Base-by-base conservation (phyloP, 2,329 filamentous ascomycete genomes). In the Chrysoporthe austroafricana region DNA sequence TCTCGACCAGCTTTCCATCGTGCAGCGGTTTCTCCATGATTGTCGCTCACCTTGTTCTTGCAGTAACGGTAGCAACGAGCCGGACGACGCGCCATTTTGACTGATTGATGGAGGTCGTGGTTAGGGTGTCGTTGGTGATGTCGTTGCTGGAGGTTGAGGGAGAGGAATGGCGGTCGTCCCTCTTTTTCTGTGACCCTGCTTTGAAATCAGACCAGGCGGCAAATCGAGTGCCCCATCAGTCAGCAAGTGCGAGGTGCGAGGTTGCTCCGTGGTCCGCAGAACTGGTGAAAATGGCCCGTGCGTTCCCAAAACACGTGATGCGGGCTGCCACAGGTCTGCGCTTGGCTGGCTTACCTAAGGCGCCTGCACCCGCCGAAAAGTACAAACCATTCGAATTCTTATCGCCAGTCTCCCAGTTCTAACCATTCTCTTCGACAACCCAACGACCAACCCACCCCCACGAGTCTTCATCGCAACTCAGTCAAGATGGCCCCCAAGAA, bases 21-120 rank as follows among this genome's bases (percentile, higher is more conserved):
- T 34, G 50, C 36, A 44, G 26, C n/a, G 50, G 32, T 34, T 58
- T 56, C 39, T 39, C 43, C 50, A 18, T 63, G 63, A 56, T 62
- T 72, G 50, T 60, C 34, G 84, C 91, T 85, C 82, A 97, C 94
- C 94, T 97, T 97, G 91, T 98, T 99, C 93, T 99, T 99, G 94
- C 96, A 99, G 92, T 99, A 99, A 82, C 96, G 91, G 90, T 97
- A 99, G 88, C 96, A 99, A 88, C 96, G 92, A 81, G 96, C 96
- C 82, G 96, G 96, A 92, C 96, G 94, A 86, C 96, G 94, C 82
- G 96, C 96, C 96, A 99, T 99, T 88, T 91, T 94, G 91, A 90
- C 88, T 85, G 87, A 86, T 84, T 88, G 85, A 79, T 75, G 68
- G 56, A 58, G 75, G 71, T 75, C 74, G 77, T 81, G 79, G 79